phyloP scores from a whole-genome alignment of 2,329 filamentous ascomycete genomes.

The Periconia digitata region DNA sequence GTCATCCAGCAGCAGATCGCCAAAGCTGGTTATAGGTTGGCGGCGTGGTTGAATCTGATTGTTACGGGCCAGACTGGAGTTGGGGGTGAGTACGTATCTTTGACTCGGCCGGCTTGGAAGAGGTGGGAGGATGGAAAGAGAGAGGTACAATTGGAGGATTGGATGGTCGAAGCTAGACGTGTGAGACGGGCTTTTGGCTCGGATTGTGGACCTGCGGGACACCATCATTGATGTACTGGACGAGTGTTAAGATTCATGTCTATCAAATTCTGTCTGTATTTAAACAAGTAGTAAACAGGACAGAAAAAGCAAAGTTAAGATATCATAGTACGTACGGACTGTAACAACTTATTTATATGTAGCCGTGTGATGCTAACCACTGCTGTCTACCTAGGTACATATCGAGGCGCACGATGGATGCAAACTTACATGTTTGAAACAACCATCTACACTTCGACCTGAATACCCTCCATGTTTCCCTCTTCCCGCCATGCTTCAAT shows the following conservation, averaged over 20 bases:
- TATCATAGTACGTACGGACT: too few species aligned
- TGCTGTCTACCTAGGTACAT: too few species aligned
- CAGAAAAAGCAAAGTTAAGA: too few species aligned
- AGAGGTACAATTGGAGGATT: constrained; percentile 22
- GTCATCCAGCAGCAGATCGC: constrained; percentile 48
- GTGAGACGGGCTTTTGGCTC: constrained; percentile 31
- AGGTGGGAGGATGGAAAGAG: constrained; percentile 8
- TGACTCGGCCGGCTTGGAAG: not conserved
- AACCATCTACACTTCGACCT: constrained; percentile 6
- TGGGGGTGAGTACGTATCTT: constrained; percentile 3
- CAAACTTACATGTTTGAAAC: too few species aligned
- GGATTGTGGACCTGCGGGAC: constrained; percentile 27
- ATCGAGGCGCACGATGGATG: too few species aligned
- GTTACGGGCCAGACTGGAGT: constrained; percentile 22
- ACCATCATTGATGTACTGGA: constrained; percentile 22
- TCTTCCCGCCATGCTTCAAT: constrained; percentile 16
- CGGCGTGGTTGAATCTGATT: constrained; percentile 34
- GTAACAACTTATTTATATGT: too few species aligned
- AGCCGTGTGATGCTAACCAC: too few species aligned
- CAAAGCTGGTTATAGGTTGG: constrained; percentile 40
- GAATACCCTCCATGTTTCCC: constrained; percentile 3
- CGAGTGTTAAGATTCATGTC: too few species aligned
- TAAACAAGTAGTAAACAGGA: too few species aligned
- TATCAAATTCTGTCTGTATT: too few species aligned
- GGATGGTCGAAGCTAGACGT: constrained; percentile 30